These are phyloP conservation scores for Leccinum truebloodii DNA, from an alignment of 768 basidiomycete species.

Conservation along the genomic window DNA sequence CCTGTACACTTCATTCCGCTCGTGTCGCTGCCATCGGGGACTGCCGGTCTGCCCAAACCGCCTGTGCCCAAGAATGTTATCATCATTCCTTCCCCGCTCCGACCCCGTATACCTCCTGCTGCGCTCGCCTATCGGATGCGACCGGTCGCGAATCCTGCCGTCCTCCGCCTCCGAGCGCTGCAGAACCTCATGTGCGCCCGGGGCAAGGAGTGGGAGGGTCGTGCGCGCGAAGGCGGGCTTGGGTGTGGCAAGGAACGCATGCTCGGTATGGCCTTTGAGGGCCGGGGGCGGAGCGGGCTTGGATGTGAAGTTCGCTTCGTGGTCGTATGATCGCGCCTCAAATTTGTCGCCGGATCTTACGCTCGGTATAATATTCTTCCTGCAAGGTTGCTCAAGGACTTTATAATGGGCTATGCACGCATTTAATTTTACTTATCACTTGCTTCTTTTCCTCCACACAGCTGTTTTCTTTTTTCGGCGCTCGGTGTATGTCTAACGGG, in stretches of 20 bases:
- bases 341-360: neutral
- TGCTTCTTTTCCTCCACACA: neutral
- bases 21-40: slow-evolving; percentile 35
- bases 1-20: slow-evolving; percentile 45
- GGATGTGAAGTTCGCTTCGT: slow-evolving; percentile 41
- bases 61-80: slow-evolving; percentile 38
- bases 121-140: slow-evolving; percentile 48
- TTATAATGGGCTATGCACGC: slow-evolving; percentile 34
- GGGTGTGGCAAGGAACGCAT: slow-evolving; percentile 60
- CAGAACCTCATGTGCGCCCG: slow-evolving; percentile 51
- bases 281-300: slow-evolving; percentile 55
- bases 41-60: slow-evolving; percentile 27
- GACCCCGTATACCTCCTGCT: slow-evolving; percentile 36
- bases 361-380: slow-evolving; percentile 10
- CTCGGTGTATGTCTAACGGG: slow-evolving; percentile 8
- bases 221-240: slow-evolving; percentile 48
- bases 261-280: slow-evolving; percentile 60
- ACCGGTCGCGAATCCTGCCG: slow-evolving; percentile 59
- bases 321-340: slow-evolving; percentile 23
- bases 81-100: slow-evolving; percentile 44
- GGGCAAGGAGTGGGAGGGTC: slow-evolving; percentile 49
- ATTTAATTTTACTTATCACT: slow-evolving; percentile 35
- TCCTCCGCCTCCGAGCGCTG: slow-evolving; percentile 60
- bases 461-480: neutral
- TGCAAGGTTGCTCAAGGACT: slow-evolving; percentile 13